These are phyloP conservation scores for Moniliophthora roreri DNA, from an alignment of 1,284 basidiomycete species.

Conservation along the genomic window DNA sequence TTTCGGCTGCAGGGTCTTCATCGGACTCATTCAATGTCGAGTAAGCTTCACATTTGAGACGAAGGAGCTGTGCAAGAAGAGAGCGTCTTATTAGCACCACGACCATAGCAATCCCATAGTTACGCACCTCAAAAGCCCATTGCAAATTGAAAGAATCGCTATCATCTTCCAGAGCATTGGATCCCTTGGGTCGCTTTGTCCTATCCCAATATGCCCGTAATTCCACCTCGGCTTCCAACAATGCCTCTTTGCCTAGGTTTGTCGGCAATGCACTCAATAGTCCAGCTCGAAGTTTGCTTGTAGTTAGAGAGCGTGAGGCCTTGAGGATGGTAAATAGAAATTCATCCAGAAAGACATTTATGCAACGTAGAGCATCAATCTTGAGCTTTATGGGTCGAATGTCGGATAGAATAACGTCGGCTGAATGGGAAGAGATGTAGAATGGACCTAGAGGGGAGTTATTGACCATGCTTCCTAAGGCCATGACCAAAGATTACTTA, in stretches of 20 bases:
- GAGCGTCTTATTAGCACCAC: conserved; percentile 9
- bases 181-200: conserved; percentile 41
- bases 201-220: conserved; percentile 83
- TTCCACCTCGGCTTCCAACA: conserved; percentile 92
- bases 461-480: not conserved
- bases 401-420: conserved; percentile 88
- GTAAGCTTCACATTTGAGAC: conserved; percentile 82
- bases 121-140: conserved; percentile 72
- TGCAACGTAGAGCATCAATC: conserved; percentile 66
- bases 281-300: conserved; percentile 73
- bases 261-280: conserved; percentile 76
- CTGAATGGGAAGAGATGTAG: conserved; percentile 79
- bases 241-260: conserved; percentile 81
- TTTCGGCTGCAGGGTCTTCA: conserved; percentile 68
- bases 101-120: conserved; percentile 11
- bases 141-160: conserved; percentile 60
- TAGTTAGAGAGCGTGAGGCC: conserved; percentile 71
- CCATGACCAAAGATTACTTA: conserved; percentile 23
- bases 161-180: conserved; percentile 44
- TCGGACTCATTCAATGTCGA: conserved; percentile 82
- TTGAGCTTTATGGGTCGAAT: conserved; percentile 86
- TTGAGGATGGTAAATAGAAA: conserved; percentile 74
- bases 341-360: conserved; percentile 90
- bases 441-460: conserved; percentile 44
- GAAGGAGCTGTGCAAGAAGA: conserved; percentile 60